These are phyloP conservation scores for Knufia petricola DNA, from an alignment of 2,329 filamentous ascomycete genomes.

Conservation along the genomic window DNA sequence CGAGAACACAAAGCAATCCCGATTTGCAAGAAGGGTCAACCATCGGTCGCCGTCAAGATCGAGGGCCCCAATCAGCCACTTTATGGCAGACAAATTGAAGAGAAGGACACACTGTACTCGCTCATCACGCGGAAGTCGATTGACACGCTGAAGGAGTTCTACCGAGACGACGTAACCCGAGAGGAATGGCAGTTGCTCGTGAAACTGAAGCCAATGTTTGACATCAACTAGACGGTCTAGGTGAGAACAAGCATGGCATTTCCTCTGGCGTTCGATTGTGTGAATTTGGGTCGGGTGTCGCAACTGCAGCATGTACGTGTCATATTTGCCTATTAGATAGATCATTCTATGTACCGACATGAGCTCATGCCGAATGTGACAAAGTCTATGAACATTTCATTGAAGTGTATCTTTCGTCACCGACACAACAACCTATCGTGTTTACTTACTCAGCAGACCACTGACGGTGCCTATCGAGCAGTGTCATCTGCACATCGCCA, in stretches of 20 bases:
- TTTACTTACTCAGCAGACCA: no score
- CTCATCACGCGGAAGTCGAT: slow-evolving; percentile 80
- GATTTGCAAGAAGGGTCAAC: slow-evolving; percentile 89
- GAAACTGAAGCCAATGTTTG: slow-evolving; percentile 90
- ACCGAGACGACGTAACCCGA: slow-evolving; percentile 73
- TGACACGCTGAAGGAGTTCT: slow-evolving; percentile 92
- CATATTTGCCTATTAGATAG: background rate
- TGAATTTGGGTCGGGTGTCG: background rate
- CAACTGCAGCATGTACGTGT: background rate
- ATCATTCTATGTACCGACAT: background rate
- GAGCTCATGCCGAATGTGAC: background rate
- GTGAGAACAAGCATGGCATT: background rate
- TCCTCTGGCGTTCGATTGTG: no score
- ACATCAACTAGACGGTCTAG: slow-evolving; percentile 43
- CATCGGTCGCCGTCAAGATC: slow-evolving; percentile 96
- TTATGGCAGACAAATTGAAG: slow-evolving; percentile 91
- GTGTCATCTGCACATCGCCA: no score
- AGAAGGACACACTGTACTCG: slow-evolving; percentile 79
- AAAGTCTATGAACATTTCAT: background rate
- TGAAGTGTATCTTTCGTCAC: no score
- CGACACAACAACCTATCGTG: no score
- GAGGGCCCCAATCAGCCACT: slow-evolving; percentile 86
- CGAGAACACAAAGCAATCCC: slow-evolving; percentile 92
- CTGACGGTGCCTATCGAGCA: no score
- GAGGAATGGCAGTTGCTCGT: slow-evolving; percentile 94